phyloP scores from a whole-genome alignment of 257 asterid genomes.

The Misopates orontium region DNA sequence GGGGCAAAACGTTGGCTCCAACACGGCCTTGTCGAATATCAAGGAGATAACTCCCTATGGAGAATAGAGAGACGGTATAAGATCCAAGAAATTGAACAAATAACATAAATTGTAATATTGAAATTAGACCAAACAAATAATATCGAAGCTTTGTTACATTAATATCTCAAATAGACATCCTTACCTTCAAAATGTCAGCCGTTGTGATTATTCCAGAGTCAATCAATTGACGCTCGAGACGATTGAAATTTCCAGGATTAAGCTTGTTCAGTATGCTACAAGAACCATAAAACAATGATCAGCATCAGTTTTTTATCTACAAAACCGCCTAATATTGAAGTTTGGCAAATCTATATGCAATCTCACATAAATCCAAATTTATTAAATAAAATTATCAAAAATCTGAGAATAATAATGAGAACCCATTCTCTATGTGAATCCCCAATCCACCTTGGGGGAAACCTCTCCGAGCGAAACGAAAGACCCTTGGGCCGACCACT shows the following conservation, averaged over 20 bases:
- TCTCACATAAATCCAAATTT: background rate
- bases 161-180: background rate
- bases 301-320: constrained; percentile 20
- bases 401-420: no score
- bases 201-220: constrained; percentile 95
- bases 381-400: no score
- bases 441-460: no score
- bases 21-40: constrained; percentile 94
- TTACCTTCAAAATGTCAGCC: constrained; percentile 87
- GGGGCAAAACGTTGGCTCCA: constrained; percentile 95
- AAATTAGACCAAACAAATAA: constrained; percentile 10
- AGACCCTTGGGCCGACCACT: no score
- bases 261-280: constrained; percentile 93
- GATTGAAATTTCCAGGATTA: constrained; percentile 94
- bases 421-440: no score
- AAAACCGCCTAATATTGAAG: background rate
- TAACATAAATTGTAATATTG: background rate
- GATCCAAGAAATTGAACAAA: constrained; percentile 7
- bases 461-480: no score
- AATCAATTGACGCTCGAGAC: constrained; percentile 87
- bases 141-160: background rate
- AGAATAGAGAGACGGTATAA: constrained; percentile 15
- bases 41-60: constrained; percentile 81
- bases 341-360: background rate
- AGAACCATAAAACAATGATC: constrained; percentile 13